Base-by-base conservation (phyloP, 1,284 basidiomycete species). In the Xerocomus minutiporus region DNA sequence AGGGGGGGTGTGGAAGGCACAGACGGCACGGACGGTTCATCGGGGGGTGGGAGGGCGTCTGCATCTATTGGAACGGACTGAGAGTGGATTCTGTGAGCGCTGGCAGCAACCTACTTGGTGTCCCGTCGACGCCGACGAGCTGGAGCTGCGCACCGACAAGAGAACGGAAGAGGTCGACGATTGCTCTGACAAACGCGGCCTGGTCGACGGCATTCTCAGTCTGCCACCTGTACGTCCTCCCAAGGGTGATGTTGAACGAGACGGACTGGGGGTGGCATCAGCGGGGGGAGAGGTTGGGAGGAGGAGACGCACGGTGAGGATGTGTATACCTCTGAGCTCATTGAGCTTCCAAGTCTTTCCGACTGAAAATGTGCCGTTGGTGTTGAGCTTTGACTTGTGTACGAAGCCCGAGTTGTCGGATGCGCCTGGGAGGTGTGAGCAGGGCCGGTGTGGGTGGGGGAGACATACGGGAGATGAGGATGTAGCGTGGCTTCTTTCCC, bases 301-400 rank as follows among this genome's bases (percentile, higher is more conserved):
- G 39, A 36, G 38, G 29, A n/a, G 3, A 55, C 67, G 46, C 43
- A 93, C 93, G 62, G 78, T 79, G 34, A 83, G 60, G 41, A 95
- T 86, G 59, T 94, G 86, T 44, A 99, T 69, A 32, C 75, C 84
- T 51, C 88, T 79, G 58, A 99, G 78, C 66, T 96, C 93, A 45
- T 83, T 73, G 40, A 98, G 71, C 57, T 79, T 82, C 97, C 97
- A 99, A 8, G 95, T 94, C 76, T 99, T 99, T 23, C 97, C 97
- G 51, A 97, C 92, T 20, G 94, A 97, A 73, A 97, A 99, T 0
- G 91, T 85, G 36, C 91, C 90, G 65, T 98, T 99, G 36, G 88
- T 86, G 69, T 99, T 99, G 55, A 93, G 73, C 72, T 98, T 98
- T 7, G 94, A 93, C 72, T 99, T 99, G 79, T 99, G 93, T 25